Percentiles rank a stretch among this genome's conserved stretches.
Conservation (phyloP, 306 rosid species). For the Medicago arabica region DNA sequence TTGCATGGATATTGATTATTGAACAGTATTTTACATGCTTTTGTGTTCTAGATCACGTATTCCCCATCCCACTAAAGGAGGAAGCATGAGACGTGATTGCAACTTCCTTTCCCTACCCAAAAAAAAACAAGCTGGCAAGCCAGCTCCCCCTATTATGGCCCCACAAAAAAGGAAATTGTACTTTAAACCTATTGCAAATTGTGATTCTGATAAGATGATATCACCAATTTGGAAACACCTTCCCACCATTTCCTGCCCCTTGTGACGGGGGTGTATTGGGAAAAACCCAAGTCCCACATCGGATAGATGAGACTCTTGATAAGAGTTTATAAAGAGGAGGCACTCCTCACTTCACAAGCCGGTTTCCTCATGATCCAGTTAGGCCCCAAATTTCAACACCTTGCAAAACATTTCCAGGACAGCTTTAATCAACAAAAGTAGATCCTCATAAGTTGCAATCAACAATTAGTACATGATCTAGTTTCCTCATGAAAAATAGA, state of each 20-base stretch:
- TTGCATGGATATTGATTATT: background rate
- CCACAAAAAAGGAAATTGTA: background rate
- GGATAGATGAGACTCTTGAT: too few relatives aligned
- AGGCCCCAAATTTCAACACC: too few relatives aligned
- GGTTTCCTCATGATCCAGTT: too few relatives aligned
- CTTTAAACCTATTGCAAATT: too few relatives aligned
- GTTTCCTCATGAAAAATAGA: constrained; percentile 15
- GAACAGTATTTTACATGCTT: constrained; percentile 13
- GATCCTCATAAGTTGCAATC: too few relatives aligned
- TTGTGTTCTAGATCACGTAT: background rate
- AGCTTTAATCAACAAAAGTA: too few relatives aligned
- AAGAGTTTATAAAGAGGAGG: too few relatives aligned
- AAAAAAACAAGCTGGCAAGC: background rate
- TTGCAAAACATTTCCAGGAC: too few relatives aligned
- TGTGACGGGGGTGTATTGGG: too few relatives aligned
- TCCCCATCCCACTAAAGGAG: constrained; percentile 8
- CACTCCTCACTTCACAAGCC: too few relatives aligned
- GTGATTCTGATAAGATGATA: background rate
- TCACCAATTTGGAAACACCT: background rate
- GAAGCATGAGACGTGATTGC: background rate
- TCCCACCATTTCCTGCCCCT: background rate
- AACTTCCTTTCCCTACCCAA: constrained; percentile 17
- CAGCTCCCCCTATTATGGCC: constrained; percentile 7
- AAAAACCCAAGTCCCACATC: too few relatives aligned
- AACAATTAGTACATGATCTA: background rate